Conservation (phyloP, 2,329 filamentous ascomycete species). For the Colletotrichum sp. region DNA sequence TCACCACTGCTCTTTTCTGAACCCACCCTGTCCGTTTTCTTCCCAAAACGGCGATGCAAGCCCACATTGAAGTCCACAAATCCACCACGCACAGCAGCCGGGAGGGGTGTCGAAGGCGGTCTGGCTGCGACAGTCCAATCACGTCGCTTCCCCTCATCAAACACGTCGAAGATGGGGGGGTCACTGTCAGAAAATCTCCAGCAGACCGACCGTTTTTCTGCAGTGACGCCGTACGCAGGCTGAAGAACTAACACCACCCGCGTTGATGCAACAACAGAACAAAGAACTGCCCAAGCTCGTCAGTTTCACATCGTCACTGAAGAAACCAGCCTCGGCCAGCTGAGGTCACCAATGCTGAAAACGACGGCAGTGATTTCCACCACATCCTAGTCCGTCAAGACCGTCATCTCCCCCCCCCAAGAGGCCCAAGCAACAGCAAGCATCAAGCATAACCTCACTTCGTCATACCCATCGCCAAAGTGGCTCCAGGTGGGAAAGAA, state of each 20-base stretch:
- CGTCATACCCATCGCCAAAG: neutral
- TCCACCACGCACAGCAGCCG: neutral
- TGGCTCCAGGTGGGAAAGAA: neutral
- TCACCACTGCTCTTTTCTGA: conserved; percentile 7
- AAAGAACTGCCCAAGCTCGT: neutral
- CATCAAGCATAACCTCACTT: neutral
- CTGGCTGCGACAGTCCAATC: conserved; percentile 10
- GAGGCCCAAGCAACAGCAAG: neutral
- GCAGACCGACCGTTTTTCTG: neutral
- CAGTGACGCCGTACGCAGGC: neutral
- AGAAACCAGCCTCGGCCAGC: neutral
- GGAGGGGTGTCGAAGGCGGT: conserved; percentile 12
- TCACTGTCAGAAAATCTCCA: neutral
- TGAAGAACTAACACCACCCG: neutral
- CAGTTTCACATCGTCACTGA: neutral
- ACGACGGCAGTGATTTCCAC: neutral
- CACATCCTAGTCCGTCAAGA: neutral
- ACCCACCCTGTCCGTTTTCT: neutral
- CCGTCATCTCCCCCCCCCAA: neutral
- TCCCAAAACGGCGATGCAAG: conserved; percentile 6
- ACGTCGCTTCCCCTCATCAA: neutral
- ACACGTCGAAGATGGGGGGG: neutral
- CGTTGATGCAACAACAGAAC: conserved; percentile 3
- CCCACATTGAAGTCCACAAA: conserved; percentile 12
- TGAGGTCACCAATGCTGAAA: neutral